These are phyloP conservation scores for Thamnidium elegans DNA, from an alignment of 192 early-diverging fungal species.

Conservation along the genomic window DNA sequence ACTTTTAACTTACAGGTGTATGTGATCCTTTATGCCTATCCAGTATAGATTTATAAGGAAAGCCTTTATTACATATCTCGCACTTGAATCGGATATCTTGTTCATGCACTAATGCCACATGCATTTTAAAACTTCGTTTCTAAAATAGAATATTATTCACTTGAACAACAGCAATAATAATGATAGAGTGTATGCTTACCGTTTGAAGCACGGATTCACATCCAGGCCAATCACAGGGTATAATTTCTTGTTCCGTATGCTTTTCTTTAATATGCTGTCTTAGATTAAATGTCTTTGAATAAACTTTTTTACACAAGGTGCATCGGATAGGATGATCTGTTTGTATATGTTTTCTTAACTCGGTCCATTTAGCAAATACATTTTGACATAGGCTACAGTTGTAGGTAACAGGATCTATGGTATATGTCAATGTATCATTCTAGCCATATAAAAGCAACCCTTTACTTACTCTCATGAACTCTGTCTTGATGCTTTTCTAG, in stretches of 20 bases:
- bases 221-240: constrained; percentile 4
- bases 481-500: constrained; percentile 9
- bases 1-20: not conserved
- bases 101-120: not conserved
- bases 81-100: not conserved
- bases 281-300: not conserved
- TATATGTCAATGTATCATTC: not conserved
- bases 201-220: constrained; percentile 4
- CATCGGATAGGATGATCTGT: not conserved
- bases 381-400: not conserved
- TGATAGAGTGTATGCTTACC: not conserved
- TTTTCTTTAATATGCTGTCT: constrained; percentile 3
- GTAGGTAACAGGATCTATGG: constrained; percentile 7
- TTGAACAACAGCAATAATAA: not conserved
- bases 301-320: not conserved
- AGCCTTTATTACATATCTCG: constrained; percentile 3
- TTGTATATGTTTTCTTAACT: not conserved
- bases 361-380: constrained; percentile 7
- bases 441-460: not conserved
- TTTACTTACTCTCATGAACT: constrained; percentile 10
- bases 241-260: not conserved
- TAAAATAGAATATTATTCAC: not conserved
- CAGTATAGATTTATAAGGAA: constrained; percentile 6
- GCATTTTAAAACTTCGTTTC: constrained; percentile 7
- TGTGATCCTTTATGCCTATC: constrained; percentile 1